Percentiles rank a stretch among this genome's conserved stretches.
Conservation (phyloP, 78 protist species). For the Emiliania huxleyi region DNA sequence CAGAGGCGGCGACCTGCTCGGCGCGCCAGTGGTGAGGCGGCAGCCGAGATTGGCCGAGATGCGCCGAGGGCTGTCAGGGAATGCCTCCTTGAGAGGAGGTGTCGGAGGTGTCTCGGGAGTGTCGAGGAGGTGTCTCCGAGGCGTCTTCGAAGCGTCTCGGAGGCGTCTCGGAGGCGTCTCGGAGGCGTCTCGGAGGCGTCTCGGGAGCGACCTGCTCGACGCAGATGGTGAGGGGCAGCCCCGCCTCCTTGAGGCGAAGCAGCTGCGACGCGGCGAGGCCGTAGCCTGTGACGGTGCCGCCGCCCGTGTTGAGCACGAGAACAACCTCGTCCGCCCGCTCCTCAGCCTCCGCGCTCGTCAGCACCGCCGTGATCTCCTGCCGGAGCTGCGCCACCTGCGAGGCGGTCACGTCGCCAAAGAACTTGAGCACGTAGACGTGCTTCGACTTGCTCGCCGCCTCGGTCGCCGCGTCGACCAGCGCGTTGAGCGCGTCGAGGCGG, state of each 20-base stretch:
- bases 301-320: conserved; percentile 41
- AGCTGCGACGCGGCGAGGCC: conserved; percentile 61
- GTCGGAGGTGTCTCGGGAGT: too few species aligned
- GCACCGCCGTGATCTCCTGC: conserved; percentile 27
- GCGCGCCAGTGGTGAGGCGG: too few species aligned
- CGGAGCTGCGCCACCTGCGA: conserved; percentile 37
- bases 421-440: conserved; percentile 32
- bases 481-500: neutral
- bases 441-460: neutral
- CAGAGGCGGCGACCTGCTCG: conserved; percentile 47
- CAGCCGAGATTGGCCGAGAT: neutral
- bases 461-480: neutral
- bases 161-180: too few species aligned
- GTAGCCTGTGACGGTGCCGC: conserved; percentile 51
- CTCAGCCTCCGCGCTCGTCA: neutral
- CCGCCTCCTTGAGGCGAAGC: conserved; percentile 35
- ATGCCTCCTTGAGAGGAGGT: neutral
- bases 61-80: neutral
- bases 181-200: too few species aligned
- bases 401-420: conserved; percentile 46
- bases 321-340: neutral
- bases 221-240: conserved; percentile 24
- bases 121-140: too few species aligned
- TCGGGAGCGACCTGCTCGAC: conserved; percentile 59
- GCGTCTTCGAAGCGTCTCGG: too few species aligned